Evolutionary conservation across 2,329 filamentous ascomycete species (phyloP).

Genomic region (Ascochyta viciae-villosae): DNA sequence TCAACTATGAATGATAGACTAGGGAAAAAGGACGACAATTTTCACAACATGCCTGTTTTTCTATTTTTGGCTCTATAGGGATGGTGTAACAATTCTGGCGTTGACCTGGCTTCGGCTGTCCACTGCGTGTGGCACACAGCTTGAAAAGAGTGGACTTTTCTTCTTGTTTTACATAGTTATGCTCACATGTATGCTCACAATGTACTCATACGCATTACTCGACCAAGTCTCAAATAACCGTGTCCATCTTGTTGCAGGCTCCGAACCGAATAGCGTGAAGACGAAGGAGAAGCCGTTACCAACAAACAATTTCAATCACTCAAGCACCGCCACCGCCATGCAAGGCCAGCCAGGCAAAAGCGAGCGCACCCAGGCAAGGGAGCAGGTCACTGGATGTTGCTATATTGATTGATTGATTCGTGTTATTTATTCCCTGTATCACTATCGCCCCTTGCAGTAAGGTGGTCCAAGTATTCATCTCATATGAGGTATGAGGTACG

Average conservation of each 20-base stretch:
- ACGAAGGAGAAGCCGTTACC: too few relatives aligned
- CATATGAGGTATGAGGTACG: too few relatives aligned
- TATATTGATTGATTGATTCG: background rate
- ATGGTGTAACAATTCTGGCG: conserved; percentile 8
- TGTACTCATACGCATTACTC: background rate
- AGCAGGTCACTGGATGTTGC: too few relatives aligned
- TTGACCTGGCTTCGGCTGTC: background rate
- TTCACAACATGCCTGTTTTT: conserved; percentile 2
- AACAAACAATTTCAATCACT: too few relatives aligned
- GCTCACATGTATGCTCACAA: background rate
- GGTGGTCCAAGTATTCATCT: background rate
- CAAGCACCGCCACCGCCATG: too few relatives aligned
- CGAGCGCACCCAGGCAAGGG: too few relatives aligned
- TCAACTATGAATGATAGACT: conserved; percentile 18
- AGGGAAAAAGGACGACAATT: background rate
- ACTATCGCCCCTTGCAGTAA: background rate
- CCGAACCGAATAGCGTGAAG: too few relatives aligned
- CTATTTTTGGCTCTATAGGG: conserved; percentile 8
- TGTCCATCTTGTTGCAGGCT: too few relatives aligned
- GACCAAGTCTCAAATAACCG: background rate
- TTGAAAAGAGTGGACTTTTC: background rate
- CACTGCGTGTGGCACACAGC: background rate
- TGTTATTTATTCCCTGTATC: background rate
- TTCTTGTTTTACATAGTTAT: background rate
- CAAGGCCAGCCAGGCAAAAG: too few relatives aligned